These are phyloP conservation scores for Euclidium syriacum DNA, from an alignment of 345 rosid species.

Conservation along the genomic window DNA sequence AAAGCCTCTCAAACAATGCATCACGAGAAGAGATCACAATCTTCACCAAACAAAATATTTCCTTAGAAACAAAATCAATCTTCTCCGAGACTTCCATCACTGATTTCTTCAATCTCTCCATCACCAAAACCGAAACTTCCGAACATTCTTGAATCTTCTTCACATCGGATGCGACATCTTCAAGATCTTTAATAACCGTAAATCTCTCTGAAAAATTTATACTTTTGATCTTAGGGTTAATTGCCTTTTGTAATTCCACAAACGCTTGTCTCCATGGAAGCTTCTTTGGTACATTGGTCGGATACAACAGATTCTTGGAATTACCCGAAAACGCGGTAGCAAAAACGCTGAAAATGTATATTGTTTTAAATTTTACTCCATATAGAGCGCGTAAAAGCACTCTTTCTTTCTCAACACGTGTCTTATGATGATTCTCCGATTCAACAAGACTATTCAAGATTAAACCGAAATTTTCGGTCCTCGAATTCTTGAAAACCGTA, in stretches of 20 bases:
- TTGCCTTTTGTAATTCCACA: slow-evolving; percentile 39
- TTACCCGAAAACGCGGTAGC: slow-evolving; percentile 71
- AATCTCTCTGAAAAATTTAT: slow-evolving; percentile 30
- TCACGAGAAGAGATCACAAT: slow-evolving; percentile 63
- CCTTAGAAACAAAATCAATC: slow-evolving; percentile 52
- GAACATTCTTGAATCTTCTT: slow-evolving; percentile 54
- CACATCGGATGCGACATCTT: slow-evolving; percentile 43
- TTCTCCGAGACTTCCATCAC: slow-evolving; percentile 53
- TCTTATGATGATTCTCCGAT: slow-evolving; percentile 42
- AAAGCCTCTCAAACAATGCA: slow-evolving; percentile 61
- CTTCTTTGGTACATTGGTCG: slow-evolving; percentile 36
- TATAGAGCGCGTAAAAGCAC: slow-evolving; percentile 74
- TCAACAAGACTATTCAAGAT: slow-evolving; percentile 46
- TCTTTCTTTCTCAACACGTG: slow-evolving; percentile 58
- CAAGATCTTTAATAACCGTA: slow-evolving; percentile 50
- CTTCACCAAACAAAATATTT: slow-evolving; percentile 52
- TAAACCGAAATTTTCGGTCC: slow-evolving; percentile 46
- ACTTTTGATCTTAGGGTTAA: slow-evolving; percentile 48
- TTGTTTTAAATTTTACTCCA: slow-evolving; percentile 67
- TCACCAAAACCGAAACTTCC: slow-evolving; percentile 20
- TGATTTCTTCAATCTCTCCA: slow-evolving; percentile 33
- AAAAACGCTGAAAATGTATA: slow-evolving; percentile 55
- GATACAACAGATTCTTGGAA: slow-evolving; percentile 38
- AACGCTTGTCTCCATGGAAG: slow-evolving; percentile 58
- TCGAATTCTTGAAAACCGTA: slow-evolving; percentile 46